Percentiles rank a stretch among this genome's conserved stretches.
phyloP scores from a whole-genome alignment of 148 eudicot genomes.

The Suaeda aralocaspica region DNA sequence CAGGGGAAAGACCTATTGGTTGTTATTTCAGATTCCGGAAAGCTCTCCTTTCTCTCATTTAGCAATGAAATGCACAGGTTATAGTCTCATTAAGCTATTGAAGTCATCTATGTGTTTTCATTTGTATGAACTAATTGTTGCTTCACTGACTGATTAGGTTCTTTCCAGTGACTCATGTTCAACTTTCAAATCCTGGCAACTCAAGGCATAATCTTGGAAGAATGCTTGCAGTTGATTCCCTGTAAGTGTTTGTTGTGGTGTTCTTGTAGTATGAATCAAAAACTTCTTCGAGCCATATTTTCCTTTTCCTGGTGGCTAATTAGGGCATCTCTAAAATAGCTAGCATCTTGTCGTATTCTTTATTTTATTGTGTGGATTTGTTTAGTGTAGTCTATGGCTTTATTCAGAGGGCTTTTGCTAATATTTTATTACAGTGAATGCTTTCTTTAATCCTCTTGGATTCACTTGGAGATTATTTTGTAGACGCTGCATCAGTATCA shows the following conservation, averaged over 20 bases:
- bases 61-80: slow-evolving; percentile 92
- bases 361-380: neutral
- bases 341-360: slow-evolving; percentile 2
- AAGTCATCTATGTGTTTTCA: neutral
- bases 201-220: slow-evolving; percentile 72
- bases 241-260: slow-evolving; percentile 42
- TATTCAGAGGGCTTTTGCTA: neutral
- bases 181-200: slow-evolving; percentile 83
- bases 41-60: slow-evolving; percentile 83
- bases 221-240: slow-evolving; percentile 83
- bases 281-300: neutral
- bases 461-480: neutral
- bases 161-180: slow-evolving; percentile 70
- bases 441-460: neutral
- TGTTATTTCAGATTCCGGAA: slow-evolving; percentile 87
- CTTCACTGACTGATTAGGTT: slow-evolving; percentile 48
- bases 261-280: neutral
- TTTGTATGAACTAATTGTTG: slow-evolving; percentile 6
- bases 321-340: neutral
- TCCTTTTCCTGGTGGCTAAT: slow-evolving; percentile 3
- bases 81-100: neutral
- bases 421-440: neutral
- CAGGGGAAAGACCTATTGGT: slow-evolving; percentile 63
- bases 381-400: neutral
- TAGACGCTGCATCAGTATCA: neutral